phyloP scores from a whole-genome alignment of 192 early-diverging fungal species.

The Coemansia pectinata region DNA sequence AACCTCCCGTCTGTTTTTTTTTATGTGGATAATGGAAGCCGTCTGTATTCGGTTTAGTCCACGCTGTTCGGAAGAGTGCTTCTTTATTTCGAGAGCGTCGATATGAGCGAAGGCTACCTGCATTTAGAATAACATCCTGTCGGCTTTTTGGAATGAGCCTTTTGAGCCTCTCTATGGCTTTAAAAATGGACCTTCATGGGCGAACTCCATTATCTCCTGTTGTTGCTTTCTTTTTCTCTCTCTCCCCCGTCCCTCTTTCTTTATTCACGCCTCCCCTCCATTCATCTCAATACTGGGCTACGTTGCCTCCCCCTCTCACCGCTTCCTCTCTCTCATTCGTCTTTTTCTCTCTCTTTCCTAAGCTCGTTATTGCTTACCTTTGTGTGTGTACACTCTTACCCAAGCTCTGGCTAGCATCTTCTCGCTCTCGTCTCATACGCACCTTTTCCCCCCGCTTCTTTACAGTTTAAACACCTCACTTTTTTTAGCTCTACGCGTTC shows the following conservation, averaged over 20 bases:
- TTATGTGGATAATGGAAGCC: background rate
- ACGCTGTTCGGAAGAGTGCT: background rate
- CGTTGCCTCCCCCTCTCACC: background rate
- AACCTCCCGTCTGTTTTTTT: background rate
- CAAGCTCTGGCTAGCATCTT: background rate
- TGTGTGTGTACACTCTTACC: background rate
- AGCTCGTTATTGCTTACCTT: background rate
- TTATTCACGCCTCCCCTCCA: conserved; percentile 9
- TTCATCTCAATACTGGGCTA: conserved; percentile 5
- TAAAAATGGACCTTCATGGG: background rate
- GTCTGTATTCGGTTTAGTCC: background rate
- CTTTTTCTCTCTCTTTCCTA: background rate
- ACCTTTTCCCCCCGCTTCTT: background rate
- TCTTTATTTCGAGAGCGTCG: too few species aligned
- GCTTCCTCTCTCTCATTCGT: too few species aligned
- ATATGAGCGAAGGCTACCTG: too few species aligned
- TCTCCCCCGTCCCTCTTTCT: background rate
- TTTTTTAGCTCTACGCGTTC: background rate
- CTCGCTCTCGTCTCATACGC: background rate
- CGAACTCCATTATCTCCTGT: conserved; percentile 6
- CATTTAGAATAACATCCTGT: too few species aligned
- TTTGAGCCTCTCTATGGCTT: background rate
- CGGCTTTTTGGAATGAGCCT: background rate
- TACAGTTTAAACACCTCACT: background rate
- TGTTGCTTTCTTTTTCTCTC: background rate